Evolutionary conservation across 179 eudicot genomes (phyloP).

Genomic region (Spergularia azorica): DNA sequence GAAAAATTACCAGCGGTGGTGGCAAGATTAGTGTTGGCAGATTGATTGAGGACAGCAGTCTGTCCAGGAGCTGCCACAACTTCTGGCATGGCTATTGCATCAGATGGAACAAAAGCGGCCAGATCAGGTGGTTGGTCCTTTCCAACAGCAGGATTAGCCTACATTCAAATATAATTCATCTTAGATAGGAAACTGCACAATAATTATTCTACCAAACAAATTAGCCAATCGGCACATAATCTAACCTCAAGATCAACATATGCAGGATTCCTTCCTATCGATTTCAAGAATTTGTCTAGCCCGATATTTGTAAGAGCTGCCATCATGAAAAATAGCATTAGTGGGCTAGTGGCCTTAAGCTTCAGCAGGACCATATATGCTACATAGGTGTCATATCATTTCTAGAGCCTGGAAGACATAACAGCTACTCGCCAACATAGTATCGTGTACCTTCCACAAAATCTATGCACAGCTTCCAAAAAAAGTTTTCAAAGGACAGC

Average conservation of each 20-base stretch:
- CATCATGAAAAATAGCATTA: conserved; percentile 1
- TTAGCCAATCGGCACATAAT: conserved; percentile 13
- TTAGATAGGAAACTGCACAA: conserved; percentile 10
- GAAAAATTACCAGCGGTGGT: conserved; percentile 45
- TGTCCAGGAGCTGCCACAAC: conserved; percentile 43
- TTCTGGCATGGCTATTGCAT: conserved; percentile 45
- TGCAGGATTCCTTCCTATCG: conserved; percentile 66
- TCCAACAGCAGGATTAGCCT: conserved; percentile 92
- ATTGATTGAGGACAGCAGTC: conserved; percentile 28
- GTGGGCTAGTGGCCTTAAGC: background rate
- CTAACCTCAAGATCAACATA: conserved; percentile 91
- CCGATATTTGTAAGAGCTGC: conserved; percentile 61
- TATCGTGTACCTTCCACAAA: background rate
- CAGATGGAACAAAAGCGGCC: conserved; percentile 83
- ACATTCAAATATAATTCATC: conserved; percentile 21
- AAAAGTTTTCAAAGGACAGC: too few relatives aligned
- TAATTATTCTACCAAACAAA: background rate
- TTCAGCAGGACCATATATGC: background rate
- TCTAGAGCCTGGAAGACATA: background rate
- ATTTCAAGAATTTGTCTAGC: conserved; percentile 79
- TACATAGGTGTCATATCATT: background rate
- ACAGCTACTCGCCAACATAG: background rate
- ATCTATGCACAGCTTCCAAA: background rate
- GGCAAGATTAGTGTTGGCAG: conserved; percentile 33
- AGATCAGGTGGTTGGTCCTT: conserved; percentile 99